A percentile compares a stretch with the other conserved stretches of the same genome.
Conservation (phyloP, 495 filamentous ascomycete species). For the Cudoniella acicularis region DNA sequence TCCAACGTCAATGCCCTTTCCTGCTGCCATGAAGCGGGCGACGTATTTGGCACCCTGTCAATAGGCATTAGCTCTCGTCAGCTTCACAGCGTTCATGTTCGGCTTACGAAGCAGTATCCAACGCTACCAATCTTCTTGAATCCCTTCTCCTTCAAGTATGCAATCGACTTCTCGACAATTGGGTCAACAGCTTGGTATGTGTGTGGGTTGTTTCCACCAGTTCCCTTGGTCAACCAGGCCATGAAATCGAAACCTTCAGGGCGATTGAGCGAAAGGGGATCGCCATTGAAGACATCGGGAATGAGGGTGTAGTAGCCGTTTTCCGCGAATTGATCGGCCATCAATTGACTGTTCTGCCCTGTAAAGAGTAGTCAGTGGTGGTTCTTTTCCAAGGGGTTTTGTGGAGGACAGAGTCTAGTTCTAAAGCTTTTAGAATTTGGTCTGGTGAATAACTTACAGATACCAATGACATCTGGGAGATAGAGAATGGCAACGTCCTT, state of each 20-base stretch:
- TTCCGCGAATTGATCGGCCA: slow-evolving; percentile 79
- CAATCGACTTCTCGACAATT: slow-evolving; percentile 43
- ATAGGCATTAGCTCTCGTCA: background rate
- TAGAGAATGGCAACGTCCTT: slow-evolving; percentile 50
- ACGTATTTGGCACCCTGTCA: slow-evolving; percentile 49
- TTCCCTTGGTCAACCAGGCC: slow-evolving; percentile 54
- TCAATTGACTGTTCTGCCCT: slow-evolving; percentile 64
- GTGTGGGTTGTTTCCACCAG: slow-evolving; percentile 53
- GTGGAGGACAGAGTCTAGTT: background rate
- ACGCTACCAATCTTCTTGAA: slow-evolving; percentile 66
- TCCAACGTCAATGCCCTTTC: slow-evolving; percentile 51
- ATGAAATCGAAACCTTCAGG: slow-evolving; percentile 54
- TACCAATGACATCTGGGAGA: slow-evolving; percentile 65
- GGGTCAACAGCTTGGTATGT: slow-evolving; percentile 51
- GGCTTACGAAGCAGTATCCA: slow-evolving; percentile 67
- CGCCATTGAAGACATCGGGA: slow-evolving; percentile 75
- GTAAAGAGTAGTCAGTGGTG: background rate
- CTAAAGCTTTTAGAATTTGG: slow-evolving; percentile 9
- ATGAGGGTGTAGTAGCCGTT: slow-evolving; percentile 77
- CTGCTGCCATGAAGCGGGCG: slow-evolving; percentile 13
- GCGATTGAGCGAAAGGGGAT: slow-evolving; percentile 56
- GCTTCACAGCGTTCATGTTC: background rate
- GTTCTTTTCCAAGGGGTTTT: background rate
- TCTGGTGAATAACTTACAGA: slow-evolving; percentile 52
- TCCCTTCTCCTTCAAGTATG: slow-evolving; percentile 44